Evolutionary conservation across 306 rosid species (phyloP).

Genomic region (Casuarina cunninghamiana): DNA sequence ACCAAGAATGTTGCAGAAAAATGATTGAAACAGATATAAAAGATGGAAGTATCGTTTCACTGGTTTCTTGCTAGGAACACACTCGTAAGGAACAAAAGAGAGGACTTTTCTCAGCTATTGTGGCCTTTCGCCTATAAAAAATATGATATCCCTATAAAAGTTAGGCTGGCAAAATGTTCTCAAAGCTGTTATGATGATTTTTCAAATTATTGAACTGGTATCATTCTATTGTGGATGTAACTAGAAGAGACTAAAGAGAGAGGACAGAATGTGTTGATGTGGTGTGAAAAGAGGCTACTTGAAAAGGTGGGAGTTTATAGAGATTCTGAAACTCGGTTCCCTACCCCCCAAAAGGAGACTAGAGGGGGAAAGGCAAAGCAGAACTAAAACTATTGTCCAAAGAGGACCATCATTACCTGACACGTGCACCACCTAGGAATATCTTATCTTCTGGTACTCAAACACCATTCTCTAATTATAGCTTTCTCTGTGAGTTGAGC

Average conservation of each 20-base stretch:
- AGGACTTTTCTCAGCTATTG: background rate
- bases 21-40: background rate
- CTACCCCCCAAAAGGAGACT: constrained; percentile 75
- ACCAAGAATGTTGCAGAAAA: background rate
- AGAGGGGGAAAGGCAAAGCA: constrained; percentile 31
- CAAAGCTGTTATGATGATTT: background rate
- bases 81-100: background rate
- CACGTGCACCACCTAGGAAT: constrained; percentile 31
- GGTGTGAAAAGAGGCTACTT: constrained; percentile 44
- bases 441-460: constrained; percentile 27
- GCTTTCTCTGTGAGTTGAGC: constrained; percentile 3
- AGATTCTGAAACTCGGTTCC: constrained; percentile 27
- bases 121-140: background rate
- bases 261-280: background rate
- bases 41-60: background rate
- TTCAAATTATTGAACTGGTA: background rate
- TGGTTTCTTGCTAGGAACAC: background rate
- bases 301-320: constrained; percentile 17
- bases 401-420: background rate
- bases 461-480: constrained; percentile 25
- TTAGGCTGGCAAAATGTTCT: background rate
- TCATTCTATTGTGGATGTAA: background rate
- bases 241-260: background rate
- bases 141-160: background rate
- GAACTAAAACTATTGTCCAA: background rate